Evolutionary conservation across 805 yeast species (phyloP), one percentile per base, ranked within the genome.

Genomic region (Saccharomycopsis capsularis): DNA sequence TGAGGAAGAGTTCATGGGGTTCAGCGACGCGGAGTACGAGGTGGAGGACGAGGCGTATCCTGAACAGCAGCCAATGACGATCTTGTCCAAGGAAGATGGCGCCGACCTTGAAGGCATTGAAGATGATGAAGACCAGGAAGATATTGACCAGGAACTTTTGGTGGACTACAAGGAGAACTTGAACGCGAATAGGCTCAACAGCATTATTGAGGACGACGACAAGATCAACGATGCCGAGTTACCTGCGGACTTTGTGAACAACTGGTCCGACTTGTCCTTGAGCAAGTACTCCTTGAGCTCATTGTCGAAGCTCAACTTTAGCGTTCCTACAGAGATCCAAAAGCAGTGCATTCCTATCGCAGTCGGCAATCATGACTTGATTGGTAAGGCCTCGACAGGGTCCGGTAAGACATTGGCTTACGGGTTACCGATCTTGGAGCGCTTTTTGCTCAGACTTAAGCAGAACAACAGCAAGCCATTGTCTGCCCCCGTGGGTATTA

Each of bases 361-460:
- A 2, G 51, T 87, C 13, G 69, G 71, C 25, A 95, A 90, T 4
- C 73, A 71, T 32, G 98, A 93, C 65, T 77, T 93, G 3, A 81
- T 93, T 56, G 99, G 99, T 48, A 93, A 91, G 61, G 99, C 99
- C 15, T 83, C 93, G 9, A 93, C 99, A 1, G 99, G 99, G 63
- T 86, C 96, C 1, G 99, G 99, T 73, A 93, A 93, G 63, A 93
- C 99, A 0, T 69, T 90, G 50, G 99, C 99, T 0, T 93, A 87
- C 63, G 96, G 96, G 41, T 78, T 93, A 24, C 97, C 99, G 7
- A 82, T 95, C 25, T 64, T 93, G 52, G 96, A 91, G 60, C 76
- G 73, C 51, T 75, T 77, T 51, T 57, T 79, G 18, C 49, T 57
- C 15, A 63, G 64, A 4, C 50, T 60, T 7, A 57, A 51, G 44